Conservation (phyloP, 1,139 yeast species). For the Suhomyces terraborum region DNA sequence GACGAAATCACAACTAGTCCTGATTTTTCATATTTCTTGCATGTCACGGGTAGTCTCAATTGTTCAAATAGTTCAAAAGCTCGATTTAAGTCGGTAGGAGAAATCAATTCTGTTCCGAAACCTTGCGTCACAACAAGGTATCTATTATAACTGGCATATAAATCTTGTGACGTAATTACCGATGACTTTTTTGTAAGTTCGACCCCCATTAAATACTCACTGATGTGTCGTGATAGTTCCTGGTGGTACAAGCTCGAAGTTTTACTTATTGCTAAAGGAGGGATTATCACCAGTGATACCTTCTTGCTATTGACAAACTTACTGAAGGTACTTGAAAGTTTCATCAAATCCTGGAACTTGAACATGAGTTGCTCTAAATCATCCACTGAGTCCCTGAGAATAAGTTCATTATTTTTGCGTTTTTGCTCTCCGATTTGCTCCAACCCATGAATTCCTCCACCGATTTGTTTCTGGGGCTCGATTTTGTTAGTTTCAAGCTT, state of each 20-base stretch:
- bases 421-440: conserved; percentile 61
- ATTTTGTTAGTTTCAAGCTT: conserved; percentile 21
- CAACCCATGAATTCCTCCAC: conserved; percentile 69
- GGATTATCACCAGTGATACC: conserved; percentile 19
- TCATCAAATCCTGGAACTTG: conserved; percentile 71
- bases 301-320: conserved; percentile 19
- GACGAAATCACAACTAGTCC: conserved; percentile 40
- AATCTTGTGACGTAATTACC: conserved; percentile 46
- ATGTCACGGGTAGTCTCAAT: conserved; percentile 37
- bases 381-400: conserved; percentile 69
- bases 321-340: conserved; percentile 53
- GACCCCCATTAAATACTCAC: conserved; percentile 48
- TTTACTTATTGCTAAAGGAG: conserved; percentile 35
- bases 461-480: conserved; percentile 12
- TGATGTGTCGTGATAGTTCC: conserved; percentile 50
- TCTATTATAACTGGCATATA: conserved; percentile 47
- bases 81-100: conserved; percentile 34
- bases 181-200: conserved; percentile 36
- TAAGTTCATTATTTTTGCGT: conserved; percentile 59
- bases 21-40: conserved; percentile 35
- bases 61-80: conserved; percentile 34
- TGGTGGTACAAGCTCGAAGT: conserved; percentile 36
- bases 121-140: conserved; percentile 41
- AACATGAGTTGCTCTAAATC: conserved; percentile 78
- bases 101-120: conserved; percentile 41